Percentiles rank a stretch among this genome's conserved stretches.
Evolutionary conservation across 148 eudicot genomes (phyloP).

Genomic region (Cornus controversa): DNA sequence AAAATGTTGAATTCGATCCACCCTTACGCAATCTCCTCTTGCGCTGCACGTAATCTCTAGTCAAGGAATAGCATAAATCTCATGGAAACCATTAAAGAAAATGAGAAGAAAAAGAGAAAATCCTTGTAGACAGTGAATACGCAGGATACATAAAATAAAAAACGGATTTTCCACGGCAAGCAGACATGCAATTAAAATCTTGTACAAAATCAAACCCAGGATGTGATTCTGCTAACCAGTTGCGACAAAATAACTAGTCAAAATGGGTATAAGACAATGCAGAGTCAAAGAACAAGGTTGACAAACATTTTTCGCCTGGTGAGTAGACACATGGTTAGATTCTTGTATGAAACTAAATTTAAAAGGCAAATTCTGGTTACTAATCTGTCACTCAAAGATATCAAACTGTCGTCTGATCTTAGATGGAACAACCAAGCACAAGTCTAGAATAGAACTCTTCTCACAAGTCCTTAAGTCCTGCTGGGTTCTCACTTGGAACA

Average conservation of each 20-base stretch:
- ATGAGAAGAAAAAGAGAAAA: background rate
- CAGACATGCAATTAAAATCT: background rate
- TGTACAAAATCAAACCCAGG: background rate
- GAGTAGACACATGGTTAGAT: background rate
- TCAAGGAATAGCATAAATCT: slow-evolving; percentile 46
- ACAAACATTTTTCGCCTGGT: background rate
- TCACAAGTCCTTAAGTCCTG: background rate
- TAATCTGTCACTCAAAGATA: too few relatives aligned
- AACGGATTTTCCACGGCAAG: background rate
- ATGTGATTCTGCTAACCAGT: background rate
- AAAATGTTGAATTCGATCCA: slow-evolving; percentile 56
- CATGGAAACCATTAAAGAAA: background rate
- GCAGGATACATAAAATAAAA: background rate
- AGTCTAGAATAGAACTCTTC: background rate
- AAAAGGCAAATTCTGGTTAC: background rate
- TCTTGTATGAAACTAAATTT: background rate
- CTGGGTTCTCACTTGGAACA: background rate
- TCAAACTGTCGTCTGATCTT: too few relatives aligned
- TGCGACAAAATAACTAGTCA: background rate
- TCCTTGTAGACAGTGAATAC: background rate
- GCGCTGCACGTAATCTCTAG: slow-evolving; percentile 72
- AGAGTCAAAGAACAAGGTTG: background rate
- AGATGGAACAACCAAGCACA: too few relatives aligned
- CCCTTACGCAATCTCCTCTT: slow-evolving; percentile 71
- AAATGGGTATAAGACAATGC: background rate